Evolutionary conservation across 2,329 filamentous ascomycete genomes (phyloP), one percentile per base, ranked within the genome.

Genomic region (Nemania abortiva): DNA sequence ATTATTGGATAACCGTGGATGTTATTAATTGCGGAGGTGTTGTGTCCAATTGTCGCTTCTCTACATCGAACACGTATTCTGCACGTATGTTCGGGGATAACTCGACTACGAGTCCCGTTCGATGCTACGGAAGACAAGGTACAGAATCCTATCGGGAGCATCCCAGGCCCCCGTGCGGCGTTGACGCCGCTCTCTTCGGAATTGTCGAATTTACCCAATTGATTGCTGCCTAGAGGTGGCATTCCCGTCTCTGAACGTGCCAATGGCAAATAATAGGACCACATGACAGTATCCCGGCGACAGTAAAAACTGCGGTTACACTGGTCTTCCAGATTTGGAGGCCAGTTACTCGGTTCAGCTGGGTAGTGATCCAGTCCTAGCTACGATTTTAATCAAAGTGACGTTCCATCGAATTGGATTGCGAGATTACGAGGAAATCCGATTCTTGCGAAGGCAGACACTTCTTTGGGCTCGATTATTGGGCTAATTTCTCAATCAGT

Each of bases 271-370:
- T 50, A 13, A 20, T 34, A n/a, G 50, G 29, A n/a, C 37, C 15
- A 18, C 47, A 42, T 3, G 11, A 34, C 18, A 31, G n/a, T n/a
- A 11, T 50, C 42, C 22, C 20, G 27, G 11, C 7, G 13, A 13
- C 49, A 52, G 9, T 15, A 27, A 37, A 34, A n/a, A 20, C 34
- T 49, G 5, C 50, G 20, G 29, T 24, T 37, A 24, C 18, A 24
- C 15, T 29, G 50, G 18, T 49, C 59, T 13, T 31, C 29, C n/a
- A 11, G n/a, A 60, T 50, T 52, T 11, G 54, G n/a, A 52, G n/a
- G 13, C 52, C 31, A 39, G 29, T 49, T 11, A n/a, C 22, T 2
- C n/a, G 13, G 47, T 52, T 24, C 31, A 34, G 50, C 20, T 31
- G 3, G n/a, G 37, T 9, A 27, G 18, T 13, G 50, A 2, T 57